Conservation (phyloP, 1,284 basidiomycete genomes). For the Leccinum angustisporum region DNA sequence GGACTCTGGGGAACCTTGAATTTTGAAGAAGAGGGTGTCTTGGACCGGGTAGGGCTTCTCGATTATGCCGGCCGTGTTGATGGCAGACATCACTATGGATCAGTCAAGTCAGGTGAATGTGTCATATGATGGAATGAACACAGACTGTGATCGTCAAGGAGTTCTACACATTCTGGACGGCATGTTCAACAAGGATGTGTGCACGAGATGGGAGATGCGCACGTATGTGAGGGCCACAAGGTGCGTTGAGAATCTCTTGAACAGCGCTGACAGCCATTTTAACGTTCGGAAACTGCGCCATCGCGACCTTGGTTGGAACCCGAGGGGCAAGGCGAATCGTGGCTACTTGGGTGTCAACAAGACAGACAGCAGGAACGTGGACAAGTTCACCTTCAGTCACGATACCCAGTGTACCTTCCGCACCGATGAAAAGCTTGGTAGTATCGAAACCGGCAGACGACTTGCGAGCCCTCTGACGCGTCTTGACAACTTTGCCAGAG, state of each 20-base stretch:
- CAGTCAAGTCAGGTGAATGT: neutral
- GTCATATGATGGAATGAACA: neutral
- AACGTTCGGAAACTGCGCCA: conserved; percentile 69
- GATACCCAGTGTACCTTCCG: conserved; percentile 81
- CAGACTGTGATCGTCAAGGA: conserved; percentile 71
- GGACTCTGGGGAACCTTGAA: conserved; percentile 69
- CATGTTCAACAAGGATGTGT: conserved; percentile 25
- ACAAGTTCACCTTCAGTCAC: conserved; percentile 64
- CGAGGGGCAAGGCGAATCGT: conserved; percentile 79
- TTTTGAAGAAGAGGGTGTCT: conserved; percentile 89
- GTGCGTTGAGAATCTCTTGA: conserved; percentile 72
- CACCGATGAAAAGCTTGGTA: conserved; percentile 80
- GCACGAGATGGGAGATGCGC: conserved; percentile 21
- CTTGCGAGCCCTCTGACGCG: conserved; percentile 69
- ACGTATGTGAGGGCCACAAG: conserved; percentile 61
- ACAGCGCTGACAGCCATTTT: conserved; percentile 71
- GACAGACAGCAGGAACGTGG: neutral
- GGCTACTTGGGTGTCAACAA: conserved; percentile 39
- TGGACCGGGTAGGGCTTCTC: conserved; percentile 64
- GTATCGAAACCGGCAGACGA: conserved; percentile 77
- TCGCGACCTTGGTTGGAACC: conserved; percentile 71
- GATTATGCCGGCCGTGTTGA: conserved; percentile 65
- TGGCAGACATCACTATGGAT: conserved; percentile 68
- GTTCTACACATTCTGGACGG: conserved; percentile 73
- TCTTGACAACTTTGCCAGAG: conserved; percentile 79